Base-by-base conservation (phyloP, 768 basidiomycete genomes). In the Mycena leptocephala region DNA sequence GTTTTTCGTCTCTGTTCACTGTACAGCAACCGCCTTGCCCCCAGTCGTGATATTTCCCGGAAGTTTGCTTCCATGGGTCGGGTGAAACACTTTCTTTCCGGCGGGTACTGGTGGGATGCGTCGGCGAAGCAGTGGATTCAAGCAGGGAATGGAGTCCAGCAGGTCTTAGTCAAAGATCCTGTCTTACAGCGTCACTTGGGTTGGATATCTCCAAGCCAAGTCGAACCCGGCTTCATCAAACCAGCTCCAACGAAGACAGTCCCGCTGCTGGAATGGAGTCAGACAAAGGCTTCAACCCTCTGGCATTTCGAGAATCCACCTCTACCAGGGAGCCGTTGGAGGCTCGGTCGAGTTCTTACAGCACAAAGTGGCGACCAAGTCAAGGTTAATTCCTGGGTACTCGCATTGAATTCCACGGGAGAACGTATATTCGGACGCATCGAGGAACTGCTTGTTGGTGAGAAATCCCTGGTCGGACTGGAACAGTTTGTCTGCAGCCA, bases 1-100 rank as follows among this genome's bases (percentile, higher is more conserved):
- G 78, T 89, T 18, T 88, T 89, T 61, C 80, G 86, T 0, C 22
- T 82, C 2, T 83, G 83, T 39, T 85, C 81, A 16, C 75, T 89
- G 14, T 73, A 80, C 41, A 84, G 82, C 30, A 88, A 88, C 74
- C 84, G 83, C 43, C 83, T 77, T 5, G 82, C 85, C 1, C 86
- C 87, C 2, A 87, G 86, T 65, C 82, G 81, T 2, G 85, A 87
- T 70, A 85, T 85, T 39, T 81, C 84, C 0, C 14, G 6, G 0
- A 78, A 73, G 4, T 77, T 87, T 16, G 78, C 82, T 0, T 71
- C 64, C 1, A 78, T 81, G 76, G 85, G 84, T 22, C 59, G 77
- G 0, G 66, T 85, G n/a, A 85, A 86, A 73, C 87, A 87, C 72
- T 75, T 82, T 0, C 53, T 83, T 0, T 83, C 75, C 35, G 84